Evolutionary conservation across 1,284 basidiomycete species (phyloP).

Genomic region (Thelephora terrestris): DNA sequence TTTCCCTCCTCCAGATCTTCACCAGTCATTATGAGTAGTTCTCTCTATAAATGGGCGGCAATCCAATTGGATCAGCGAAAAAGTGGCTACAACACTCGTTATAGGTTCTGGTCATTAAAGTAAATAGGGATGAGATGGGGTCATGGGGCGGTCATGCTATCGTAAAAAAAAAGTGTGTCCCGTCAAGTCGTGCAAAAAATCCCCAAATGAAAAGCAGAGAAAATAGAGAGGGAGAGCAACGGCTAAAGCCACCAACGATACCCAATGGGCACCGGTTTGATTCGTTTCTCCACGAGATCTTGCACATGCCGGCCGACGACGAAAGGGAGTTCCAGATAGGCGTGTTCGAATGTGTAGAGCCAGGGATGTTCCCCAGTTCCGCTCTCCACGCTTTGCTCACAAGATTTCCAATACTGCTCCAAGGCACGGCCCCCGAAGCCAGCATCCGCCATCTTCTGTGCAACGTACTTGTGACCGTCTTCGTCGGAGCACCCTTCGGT

Average conservation of each 20-base stretch:
- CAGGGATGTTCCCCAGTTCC: not conserved
- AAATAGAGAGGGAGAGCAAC: not conserved
- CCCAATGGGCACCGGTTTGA: not conserved
- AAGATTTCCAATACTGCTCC: not conserved
- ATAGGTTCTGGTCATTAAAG: no score
- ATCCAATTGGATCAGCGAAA: no score
- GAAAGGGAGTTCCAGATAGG: not conserved
- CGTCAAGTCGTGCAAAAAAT: no score
- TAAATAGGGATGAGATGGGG: no score
- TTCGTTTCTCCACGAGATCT: not conserved
- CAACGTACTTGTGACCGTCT: not conserved
- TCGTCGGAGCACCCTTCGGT: not conserved
- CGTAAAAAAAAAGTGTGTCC: no score
- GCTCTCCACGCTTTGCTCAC: not conserved
- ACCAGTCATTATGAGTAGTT: no score
- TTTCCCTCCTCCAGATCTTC: no score
- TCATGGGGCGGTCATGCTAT: no score
- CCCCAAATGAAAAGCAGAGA: no score
- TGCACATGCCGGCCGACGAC: not conserved
- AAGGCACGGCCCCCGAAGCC: not conserved
- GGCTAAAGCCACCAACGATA: not conserved
- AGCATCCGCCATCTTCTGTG: not conserved
- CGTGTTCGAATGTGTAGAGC: not conserved
- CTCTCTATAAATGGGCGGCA: no score
- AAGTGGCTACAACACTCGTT: no score